These are phyloP conservation scores for Ambrosia trifida DNA, from an alignment of 129 eudicot species.

Conservation along the genomic window DNA sequence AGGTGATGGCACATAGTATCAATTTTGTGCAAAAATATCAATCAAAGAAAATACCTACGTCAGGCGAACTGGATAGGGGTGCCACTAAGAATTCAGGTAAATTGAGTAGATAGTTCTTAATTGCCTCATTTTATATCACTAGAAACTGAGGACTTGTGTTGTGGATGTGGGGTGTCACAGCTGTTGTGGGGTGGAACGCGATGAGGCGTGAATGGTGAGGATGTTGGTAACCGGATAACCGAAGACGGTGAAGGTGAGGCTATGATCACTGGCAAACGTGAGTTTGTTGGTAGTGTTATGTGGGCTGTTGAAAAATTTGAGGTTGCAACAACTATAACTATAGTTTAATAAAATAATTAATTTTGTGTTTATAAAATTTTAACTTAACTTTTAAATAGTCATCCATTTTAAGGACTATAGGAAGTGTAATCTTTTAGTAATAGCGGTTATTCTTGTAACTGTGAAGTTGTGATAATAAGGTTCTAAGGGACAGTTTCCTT, in stretches of 20 bases:
- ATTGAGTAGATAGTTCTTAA: conserved; percentile 1
- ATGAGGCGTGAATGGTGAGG: too few relatives aligned
- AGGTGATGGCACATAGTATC: conserved; percentile 51
- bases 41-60: conserved; percentile 27
- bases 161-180: not conserved
- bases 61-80: conserved; percentile 25
- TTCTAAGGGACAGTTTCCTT: too few relatives aligned
- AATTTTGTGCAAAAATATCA: conserved; percentile 40
- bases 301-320: not conserved
- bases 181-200: not conserved
- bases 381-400: too few relatives aligned
- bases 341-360: too few relatives aligned
- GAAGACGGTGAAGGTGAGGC: not conserved
- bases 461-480: too few relatives aligned
- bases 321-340: not conserved
- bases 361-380: too few relatives aligned
- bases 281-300: not conserved
- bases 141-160: conserved; percentile 1
- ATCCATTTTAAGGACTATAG: not conserved
- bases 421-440: not conserved
- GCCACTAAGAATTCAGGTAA: conserved; percentile 37
- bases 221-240: too few relatives aligned
- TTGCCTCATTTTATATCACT: not conserved
- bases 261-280: too few relatives aligned
- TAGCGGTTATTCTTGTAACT: not conserved